Conservation (phyloP, 2,329 filamentous ascomycete species). For the Truncatella angustata region DNA sequence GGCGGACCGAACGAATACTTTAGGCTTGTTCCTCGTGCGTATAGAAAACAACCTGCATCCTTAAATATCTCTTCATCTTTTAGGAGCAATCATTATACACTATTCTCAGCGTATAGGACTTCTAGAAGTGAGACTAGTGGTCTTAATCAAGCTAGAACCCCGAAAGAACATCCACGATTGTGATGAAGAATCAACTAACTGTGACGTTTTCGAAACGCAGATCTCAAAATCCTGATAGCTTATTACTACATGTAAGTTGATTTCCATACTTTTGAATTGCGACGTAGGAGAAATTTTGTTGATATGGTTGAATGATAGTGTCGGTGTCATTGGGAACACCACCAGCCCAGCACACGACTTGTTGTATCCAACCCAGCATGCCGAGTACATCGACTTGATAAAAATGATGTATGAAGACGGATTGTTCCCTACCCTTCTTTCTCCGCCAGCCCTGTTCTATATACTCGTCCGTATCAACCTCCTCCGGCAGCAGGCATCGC, state of each 20-base stretch:
- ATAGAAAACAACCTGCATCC: no score
- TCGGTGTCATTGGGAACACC: slow-evolving; percentile 30
- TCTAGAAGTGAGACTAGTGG: no score
- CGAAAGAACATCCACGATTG: no score
- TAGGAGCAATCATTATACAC: no score
- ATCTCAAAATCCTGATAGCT: slow-evolving; percentile 12
- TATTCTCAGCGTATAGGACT: no score
- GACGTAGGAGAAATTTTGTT: neutral
- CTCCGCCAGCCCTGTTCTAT: slow-evolving; percentile 23
- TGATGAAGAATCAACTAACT: no score
- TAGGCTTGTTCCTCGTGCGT: slow-evolving; percentile 13
- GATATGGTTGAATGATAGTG: slow-evolving; percentile 13
- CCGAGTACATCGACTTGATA: slow-evolving; percentile 22
- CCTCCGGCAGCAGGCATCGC: slow-evolving; percentile 20
- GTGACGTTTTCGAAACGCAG: no score
- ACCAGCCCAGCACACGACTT: slow-evolving; percentile 28
- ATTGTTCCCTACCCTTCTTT: slow-evolving; percentile 20
- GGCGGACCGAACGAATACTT: slow-evolving; percentile 24
- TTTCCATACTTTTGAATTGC: neutral
- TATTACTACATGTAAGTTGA: slow-evolving; percentile 24
- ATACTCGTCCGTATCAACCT: slow-evolving; percentile 28
- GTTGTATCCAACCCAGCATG: slow-evolving; percentile 13
- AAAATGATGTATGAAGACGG: slow-evolving; percentile 16
- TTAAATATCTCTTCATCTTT: no score
- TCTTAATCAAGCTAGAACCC: no score